Evolutionary conservation across 495 filamentous ascomycete genomes (phyloP), one percentile per base, ranked within the genome.

Genomic region (Penicillium bovifimosum): DNA sequence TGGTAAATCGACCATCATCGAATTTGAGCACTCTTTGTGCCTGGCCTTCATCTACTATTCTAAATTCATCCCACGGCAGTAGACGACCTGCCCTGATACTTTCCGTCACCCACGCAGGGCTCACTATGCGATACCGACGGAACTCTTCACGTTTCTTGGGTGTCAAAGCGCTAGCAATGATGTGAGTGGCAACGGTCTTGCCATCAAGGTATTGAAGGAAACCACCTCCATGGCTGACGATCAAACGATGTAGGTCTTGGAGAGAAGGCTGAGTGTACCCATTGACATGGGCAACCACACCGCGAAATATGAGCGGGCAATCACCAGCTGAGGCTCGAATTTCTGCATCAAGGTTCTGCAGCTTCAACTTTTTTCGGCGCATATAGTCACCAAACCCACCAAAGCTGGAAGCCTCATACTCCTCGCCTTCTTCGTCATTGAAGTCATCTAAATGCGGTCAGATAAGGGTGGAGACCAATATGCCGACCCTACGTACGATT

Each of bases 191-290:
- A 58, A 82, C 81, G 0, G 91, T 96, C 74, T 96, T 97, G 32
- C 85, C 85, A 63, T 93, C 89, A n/a, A 97, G 75, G 63, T 96
- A 96, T 64, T 96, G 92, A 47, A 95, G 80, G 61, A 96, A 96
- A 1, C 86, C 88, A 24, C 91, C 93, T 10, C 93, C 92, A 81
- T 97, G 83, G 56, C 81, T 83, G 32, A 96, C 91, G 35, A 97
- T 85, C 18, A 96, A 75, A 34, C 76, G 80, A 65, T 95, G 90
- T 8, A 98, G 77, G 56, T 96, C 86, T 51, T 91, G 90, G 44
- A 95, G 71, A 0, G 89, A 87, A 0, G 93, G 93, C 56, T 95
- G 90, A 0, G 91, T 96, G 61, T 96, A 96, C 24, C 93, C 92
- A 57, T 90, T 92, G 24, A 96, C 86, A 71, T 93, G 86, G 2